phyloP scores from a whole-genome alignment of 345 rosid species.

The Microcos paniculata region DNA sequence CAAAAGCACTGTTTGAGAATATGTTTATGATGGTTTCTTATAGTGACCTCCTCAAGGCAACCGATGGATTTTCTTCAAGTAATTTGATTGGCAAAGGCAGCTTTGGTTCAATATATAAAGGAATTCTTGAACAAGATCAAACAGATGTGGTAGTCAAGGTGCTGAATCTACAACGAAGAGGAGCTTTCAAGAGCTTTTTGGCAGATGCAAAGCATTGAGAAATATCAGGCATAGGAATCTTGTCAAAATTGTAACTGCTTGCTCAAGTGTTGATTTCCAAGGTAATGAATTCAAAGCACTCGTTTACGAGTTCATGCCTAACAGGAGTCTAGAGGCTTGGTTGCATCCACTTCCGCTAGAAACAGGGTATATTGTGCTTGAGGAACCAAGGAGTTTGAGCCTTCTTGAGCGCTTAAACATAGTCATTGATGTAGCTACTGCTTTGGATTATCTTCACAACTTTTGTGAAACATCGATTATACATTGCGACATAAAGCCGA shows the following conservation, averaged over 20 bases:
- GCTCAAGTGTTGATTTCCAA: constrained; percentile 17
- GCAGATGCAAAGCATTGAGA: constrained; percentile 14
- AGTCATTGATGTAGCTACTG: constrained; percentile 18
- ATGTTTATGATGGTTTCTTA: neutral
- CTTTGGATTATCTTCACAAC: constrained; percentile 21
- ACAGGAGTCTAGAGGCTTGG: constrained; percentile 19
- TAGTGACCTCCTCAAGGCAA: neutral
- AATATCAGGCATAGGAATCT: constrained; percentile 21
- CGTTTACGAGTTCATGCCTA: constrained; percentile 18
- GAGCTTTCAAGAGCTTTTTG: constrained; percentile 22
- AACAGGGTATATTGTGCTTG: neutral
- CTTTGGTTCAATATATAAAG: constrained; percentile 17
- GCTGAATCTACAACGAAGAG: constrained; percentile 16
- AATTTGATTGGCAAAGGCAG: constrained; percentile 17
- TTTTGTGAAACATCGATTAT: constrained; percentile 13
- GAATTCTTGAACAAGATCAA: constrained; percentile 5
- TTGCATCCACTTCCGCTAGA: neutral
- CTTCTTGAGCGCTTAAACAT: constrained; percentile 21
- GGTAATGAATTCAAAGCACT: constrained; percentile 23
- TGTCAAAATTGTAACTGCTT: constrained; percentile 3
- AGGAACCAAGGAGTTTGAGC: constrained; percentile 9
- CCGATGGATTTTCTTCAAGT: neutral
- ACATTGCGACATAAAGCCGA: constrained; percentile 28
- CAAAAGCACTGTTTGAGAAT: neutral
- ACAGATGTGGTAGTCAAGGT: constrained; percentile 12